phyloP scores from a whole-genome alignment of 495 filamentous ascomycete genomes.

The Geoglossum glabrum region DNA sequence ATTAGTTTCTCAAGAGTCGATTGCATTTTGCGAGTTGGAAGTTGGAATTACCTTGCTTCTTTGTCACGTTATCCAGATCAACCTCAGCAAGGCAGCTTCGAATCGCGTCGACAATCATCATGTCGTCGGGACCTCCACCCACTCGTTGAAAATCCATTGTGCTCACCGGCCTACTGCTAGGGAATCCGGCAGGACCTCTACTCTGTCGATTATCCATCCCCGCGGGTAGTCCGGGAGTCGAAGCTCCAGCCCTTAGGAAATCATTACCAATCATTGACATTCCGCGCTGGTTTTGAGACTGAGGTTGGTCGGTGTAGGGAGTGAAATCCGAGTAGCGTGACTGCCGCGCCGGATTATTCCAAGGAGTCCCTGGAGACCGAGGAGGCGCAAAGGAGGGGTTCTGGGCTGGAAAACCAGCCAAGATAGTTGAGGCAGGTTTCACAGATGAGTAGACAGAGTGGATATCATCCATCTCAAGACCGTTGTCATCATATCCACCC shows the following conservation, averaged over 20 bases:
- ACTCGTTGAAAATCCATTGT: constrained; percentile 50
- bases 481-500: constrained; percentile 27
- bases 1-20: constrained; percentile 11
- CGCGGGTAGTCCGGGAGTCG: constrained; percentile 11
- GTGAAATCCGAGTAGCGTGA: constrained; percentile 22
- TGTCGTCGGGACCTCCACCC: constrained; percentile 46
- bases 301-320: constrained; percentile 30
- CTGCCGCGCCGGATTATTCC: constrained; percentile 1
- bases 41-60: constrained; percentile 56
- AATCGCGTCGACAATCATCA: constrained; percentile 60
- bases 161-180: constrained; percentile 37
- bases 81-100: constrained; percentile 69
- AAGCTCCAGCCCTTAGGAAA: constrained; percentile 28
- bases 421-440: constrained; percentile 76
- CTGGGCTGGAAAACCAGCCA: constrained; percentile 56
- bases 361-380: constrained; percentile 1
- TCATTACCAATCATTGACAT: constrained; percentile 37
- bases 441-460: constrained; percentile 90
- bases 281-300: constrained; percentile 27
- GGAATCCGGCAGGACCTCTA: constrained; percentile 29
- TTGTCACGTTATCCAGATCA: constrained; percentile 86
- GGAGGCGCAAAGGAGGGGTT: constrained; percentile 10
- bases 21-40: constrained; percentile 1
- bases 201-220: constrained; percentile 30
- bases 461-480: constrained; percentile 93